Conservation (phyloP, 768 basidiomycete species). For the Leccinum subtestaceum region DNA sequence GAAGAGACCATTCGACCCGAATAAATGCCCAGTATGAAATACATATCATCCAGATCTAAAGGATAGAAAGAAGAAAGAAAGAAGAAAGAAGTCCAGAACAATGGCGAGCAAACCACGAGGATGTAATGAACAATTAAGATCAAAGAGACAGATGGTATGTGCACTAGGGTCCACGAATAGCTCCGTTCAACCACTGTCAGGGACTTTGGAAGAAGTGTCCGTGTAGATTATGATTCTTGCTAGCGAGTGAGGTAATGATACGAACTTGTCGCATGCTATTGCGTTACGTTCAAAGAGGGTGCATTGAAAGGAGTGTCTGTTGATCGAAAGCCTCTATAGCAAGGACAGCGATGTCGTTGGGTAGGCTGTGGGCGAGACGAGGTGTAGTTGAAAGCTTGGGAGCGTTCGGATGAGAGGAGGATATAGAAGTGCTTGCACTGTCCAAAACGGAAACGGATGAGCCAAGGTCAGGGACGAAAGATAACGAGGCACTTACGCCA, state of each 20-base stretch:
- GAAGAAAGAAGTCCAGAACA: not conserved
- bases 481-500: conserved; percentile 8
- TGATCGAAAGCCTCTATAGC: not conserved
- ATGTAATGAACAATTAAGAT: not conserved
- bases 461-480: not conserved
- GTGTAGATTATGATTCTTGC: conserved; percentile 13
- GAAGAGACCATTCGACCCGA: not conserved
- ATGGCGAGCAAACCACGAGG: not conserved
- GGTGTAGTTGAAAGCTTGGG: not conserved
- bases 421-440: not conserved
- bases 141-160: conserved; percentile 3
- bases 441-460: not conserved
- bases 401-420: conserved; percentile 2
- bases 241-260: conserved; percentile 5
- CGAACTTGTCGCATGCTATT: not conserved
- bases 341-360: not conserved
- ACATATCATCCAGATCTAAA: conserved; percentile 2
- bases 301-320: conserved; percentile 1
- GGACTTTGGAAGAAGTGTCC: not conserved
- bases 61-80: not conserved
- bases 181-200: not conserved
- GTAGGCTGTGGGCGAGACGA: not conserved
- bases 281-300: not conserved
- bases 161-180: not conserved
- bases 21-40: conserved; percentile 1